Conservation (phyloP, 768 basidiomycete species). For the Botryobasidium botryosum region DNA sequence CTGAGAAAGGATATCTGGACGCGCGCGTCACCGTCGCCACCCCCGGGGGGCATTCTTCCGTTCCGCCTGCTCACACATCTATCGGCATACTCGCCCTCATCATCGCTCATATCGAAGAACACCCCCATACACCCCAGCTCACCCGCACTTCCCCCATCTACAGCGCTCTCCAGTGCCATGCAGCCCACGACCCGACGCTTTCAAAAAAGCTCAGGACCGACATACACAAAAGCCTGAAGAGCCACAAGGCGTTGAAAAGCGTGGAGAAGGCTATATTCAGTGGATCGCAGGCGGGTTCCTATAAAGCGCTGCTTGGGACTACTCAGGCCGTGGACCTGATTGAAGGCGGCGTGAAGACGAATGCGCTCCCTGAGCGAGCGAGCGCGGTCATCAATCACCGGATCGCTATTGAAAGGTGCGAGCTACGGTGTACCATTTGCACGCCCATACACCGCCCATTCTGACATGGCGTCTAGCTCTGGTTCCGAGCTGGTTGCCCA, state of each 20-base stretch:
- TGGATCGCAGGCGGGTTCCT: conserved; percentile 3
- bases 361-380: conserved; percentile 63
- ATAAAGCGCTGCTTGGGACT: conserved; percentile 39
- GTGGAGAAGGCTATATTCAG: conserved; percentile 26
- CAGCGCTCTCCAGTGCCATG: conserved; percentile 44
- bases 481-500: conserved; percentile 5
- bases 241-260: conserved; percentile 32
- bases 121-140: conserved; percentile 35
- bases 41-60: conserved; percentile 71
- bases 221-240: conserved; percentile 31
- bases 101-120: conserved; percentile 47
- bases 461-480: conserved; percentile 5
- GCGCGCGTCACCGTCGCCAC: conserved; percentile 45
- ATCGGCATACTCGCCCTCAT: conserved; percentile 67
- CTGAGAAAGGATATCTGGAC: conserved; percentile 59
- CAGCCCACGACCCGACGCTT: conserved; percentile 40
- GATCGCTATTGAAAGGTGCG: conserved; percentile 41
- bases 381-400: conserved; percentile 59
- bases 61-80: conserved; percentile 62
- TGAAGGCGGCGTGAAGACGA: conserved; percentile 36
- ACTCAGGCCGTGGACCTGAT: conserved; percentile 65
- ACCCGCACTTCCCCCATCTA: conserved; percentile 42
- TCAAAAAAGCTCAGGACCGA: conserved; percentile 29
- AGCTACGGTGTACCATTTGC: background rate
- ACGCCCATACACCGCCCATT: background rate